phyloP scores from a whole-genome alignment of 2,329 filamentous ascomycete species.

The Rhynchosporium graminicola region DNA sequence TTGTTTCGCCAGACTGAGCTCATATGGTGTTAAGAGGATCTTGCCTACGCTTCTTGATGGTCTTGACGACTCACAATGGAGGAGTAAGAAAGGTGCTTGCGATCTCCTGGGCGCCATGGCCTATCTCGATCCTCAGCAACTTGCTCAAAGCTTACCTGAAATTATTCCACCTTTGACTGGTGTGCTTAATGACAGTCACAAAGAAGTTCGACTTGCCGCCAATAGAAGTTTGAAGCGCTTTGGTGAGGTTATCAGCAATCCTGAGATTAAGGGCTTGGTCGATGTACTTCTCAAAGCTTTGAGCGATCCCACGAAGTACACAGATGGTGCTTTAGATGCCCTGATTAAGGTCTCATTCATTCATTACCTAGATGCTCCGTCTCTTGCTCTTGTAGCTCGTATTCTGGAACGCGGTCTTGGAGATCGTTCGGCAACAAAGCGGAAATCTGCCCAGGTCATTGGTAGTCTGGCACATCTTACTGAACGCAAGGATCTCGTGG shows the following conservation, averaged over 20 bases:
- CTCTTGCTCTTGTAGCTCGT: constrained; percentile 88
- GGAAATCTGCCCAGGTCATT: constrained; percentile 96
- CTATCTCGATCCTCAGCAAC: constrained; percentile 92
- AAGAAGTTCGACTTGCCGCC: constrained; percentile 88
- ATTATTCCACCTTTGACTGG: constrained; percentile 95
- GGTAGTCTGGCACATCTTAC: constrained; percentile 96
- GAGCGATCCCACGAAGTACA: constrained; percentile 96
- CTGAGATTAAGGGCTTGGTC: constrained; percentile 91
- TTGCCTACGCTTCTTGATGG: constrained; percentile 88
- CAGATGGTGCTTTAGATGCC: constrained; percentile 88
- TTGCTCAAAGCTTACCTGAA: constrained; percentile 87
- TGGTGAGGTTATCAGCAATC: constrained; percentile 97
- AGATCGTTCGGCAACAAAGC: constrained; percentile 91
- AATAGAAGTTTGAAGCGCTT: constrained; percentile 97
- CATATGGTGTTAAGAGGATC: constrained; percentile 93
- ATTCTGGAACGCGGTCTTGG: constrained; percentile 91
- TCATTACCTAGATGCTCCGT: constrained; percentile 97
- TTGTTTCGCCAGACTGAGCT: constrained; percentile 90
- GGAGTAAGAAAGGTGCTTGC: constrained; percentile 97
- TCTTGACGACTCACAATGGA: constrained; percentile 93
- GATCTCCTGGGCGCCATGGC: constrained; percentile 98
- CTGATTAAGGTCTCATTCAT: constrained; percentile 98
- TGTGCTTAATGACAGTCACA: constrained; percentile 96
- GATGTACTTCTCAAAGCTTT: constrained; percentile 91
- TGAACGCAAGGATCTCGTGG: constrained; percentile 88